Conservation (phyloP, 192 early-diverging fungal genomes). For the Coemansia sp. region DNA sequence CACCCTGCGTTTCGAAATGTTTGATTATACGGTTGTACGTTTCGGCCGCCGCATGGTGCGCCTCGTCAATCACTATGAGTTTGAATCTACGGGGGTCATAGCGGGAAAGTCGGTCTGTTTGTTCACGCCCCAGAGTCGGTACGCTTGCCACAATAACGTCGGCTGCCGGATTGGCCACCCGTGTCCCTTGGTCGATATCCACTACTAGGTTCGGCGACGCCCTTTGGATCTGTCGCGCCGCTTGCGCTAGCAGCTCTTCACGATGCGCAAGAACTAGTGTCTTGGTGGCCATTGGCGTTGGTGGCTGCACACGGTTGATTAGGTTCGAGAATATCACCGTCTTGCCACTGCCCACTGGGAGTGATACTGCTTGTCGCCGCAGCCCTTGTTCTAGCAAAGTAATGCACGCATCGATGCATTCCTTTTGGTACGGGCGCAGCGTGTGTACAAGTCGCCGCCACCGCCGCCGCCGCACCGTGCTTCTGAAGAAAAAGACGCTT, state of each 20-base stretch:
- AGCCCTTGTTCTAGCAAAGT: conserved; percentile 56
- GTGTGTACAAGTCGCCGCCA: conserved; percentile 18
- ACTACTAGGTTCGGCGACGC: conserved; percentile 63
- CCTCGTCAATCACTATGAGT: conserved; percentile 88
- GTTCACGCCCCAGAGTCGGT: conserved; percentile 61
- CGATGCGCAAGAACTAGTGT: conserved; percentile 86
- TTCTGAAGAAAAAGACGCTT: not conserved
- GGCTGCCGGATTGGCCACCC: conserved; percentile 58
- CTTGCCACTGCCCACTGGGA: conserved; percentile 86
- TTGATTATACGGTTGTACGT: conserved; percentile 72
- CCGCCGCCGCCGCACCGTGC: conserved; percentile 2
- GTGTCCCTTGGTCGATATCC: conserved; percentile 66
- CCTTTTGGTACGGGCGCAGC: conserved; percentile 81
- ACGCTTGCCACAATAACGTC: conserved; percentile 82
- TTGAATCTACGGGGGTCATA: conserved; percentile 83
- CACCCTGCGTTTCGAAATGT: conserved; percentile 59
- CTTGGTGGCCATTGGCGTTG: conserved; percentile 66
- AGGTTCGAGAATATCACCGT: conserved; percentile 88
- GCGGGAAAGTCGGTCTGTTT: conserved; percentile 55
- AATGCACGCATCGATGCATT: conserved; percentile 77
- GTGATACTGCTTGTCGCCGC: conserved; percentile 73
- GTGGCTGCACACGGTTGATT: conserved; percentile 65
- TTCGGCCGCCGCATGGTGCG: conserved; percentile 85
- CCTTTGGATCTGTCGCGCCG: conserved; percentile 63
- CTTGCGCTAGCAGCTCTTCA: conserved; percentile 84